Evolutionary conservation across 2,329 filamentous ascomycete genomes (phyloP).

Genomic region (Pseudogymnoascus sp.): DNA sequence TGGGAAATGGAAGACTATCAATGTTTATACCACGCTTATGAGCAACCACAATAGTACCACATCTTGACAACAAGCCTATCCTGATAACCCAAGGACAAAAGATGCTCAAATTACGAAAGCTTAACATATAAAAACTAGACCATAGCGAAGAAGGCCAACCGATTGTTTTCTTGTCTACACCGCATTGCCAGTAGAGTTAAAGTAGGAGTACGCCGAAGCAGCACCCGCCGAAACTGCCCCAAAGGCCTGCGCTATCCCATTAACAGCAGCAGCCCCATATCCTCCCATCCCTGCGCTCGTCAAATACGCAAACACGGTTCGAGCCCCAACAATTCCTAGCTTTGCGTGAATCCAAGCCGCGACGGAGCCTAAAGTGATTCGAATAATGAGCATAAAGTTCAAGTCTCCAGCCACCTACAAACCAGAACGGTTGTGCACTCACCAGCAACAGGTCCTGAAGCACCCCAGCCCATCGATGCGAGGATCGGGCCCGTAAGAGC

Average conservation of each 20-base stretch:
- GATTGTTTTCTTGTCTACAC: background rate
- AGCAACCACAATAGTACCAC: background rate
- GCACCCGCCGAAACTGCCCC: background rate
- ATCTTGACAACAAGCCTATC: background rate
- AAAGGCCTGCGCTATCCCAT: background rate
- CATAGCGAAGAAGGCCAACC: background rate
- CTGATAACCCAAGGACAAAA: background rate
- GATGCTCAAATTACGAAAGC: background rate
- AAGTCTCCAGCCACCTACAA: no score
- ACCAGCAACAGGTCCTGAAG: conserved; percentile 14
- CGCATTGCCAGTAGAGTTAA: background rate
- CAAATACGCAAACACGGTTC: background rate
- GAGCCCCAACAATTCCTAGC: conserved; percentile 12
- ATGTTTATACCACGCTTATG: background rate
- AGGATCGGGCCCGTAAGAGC: conserved; percentile 13
- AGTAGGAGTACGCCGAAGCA: background rate
- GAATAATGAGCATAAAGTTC: no score
- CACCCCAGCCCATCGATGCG: conserved; percentile 11
- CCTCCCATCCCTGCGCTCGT: conserved; percentile 10
- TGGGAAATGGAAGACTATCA: background rate
- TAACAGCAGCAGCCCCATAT: background rate
- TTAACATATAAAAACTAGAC: background rate
- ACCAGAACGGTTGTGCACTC: background rate
- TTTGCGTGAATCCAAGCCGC: conserved; percentile 11
- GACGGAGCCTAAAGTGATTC: conserved; percentile 11